phyloP scores from a whole-genome alignment of 768 basidiomycete species.

The Hygrocybe coccinea region DNA sequence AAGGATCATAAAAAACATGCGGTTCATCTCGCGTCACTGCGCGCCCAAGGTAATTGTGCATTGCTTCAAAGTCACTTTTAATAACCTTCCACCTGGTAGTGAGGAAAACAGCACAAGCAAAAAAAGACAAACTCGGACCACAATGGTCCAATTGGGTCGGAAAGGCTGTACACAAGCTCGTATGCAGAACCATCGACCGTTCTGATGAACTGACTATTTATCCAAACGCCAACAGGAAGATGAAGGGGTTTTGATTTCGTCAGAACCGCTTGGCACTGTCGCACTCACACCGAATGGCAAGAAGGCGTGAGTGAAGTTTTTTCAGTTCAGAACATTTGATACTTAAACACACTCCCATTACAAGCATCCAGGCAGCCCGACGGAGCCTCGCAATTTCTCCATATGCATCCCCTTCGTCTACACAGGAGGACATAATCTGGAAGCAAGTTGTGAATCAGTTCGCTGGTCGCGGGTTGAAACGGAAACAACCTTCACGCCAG shows the following conservation, averaged over 20 bases:
- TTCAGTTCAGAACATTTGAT: not conserved
- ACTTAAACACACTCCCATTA: not conserved
- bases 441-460: slow-evolving; percentile 32
- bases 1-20: slow-evolving; percentile 42
- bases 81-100: slow-evolving; percentile 28
- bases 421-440: slow-evolving; percentile 36
- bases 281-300: slow-evolving; percentile 41
- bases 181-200: slow-evolving; percentile 17
- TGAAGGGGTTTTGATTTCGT: slow-evolving; percentile 38
- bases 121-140: slow-evolving; percentile 44
- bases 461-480: slow-evolving; percentile 23
- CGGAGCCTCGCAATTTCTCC: slow-evolving; percentile 27
- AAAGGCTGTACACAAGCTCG: slow-evolving; percentile 42
- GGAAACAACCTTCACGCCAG: not conserved
- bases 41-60: slow-evolving; percentile 37
- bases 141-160: slow-evolving; percentile 47
- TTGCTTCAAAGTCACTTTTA: not conserved
- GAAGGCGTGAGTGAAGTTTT: slow-evolving; percentile 38
- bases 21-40: slow-evolving; percentile 42
- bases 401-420: slow-evolving; percentile 22
- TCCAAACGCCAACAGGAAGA: slow-evolving; percentile 31
- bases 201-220: not conserved
- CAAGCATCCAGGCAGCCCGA: slow-evolving; percentile 33
- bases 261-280: slow-evolving; percentile 34
- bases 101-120: slow-evolving; percentile 40